These are phyloP conservation scores for Crucibulum laeve DNA, from an alignment of 768 basidiomycete species.

Conservation along the genomic window DNA sequence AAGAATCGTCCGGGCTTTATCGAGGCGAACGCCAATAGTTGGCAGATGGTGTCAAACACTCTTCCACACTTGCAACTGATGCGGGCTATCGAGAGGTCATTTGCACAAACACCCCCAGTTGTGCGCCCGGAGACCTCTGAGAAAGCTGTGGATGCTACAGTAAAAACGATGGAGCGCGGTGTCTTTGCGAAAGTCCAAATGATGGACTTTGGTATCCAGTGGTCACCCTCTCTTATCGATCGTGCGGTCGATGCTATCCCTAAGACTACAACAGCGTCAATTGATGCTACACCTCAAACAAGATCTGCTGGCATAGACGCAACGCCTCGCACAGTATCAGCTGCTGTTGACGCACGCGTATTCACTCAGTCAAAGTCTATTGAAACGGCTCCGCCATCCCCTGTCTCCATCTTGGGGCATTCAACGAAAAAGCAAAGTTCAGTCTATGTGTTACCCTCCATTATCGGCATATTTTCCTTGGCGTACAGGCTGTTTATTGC, in stretches of 20 bases:
- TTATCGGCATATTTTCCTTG: slow-evolving; percentile 40
- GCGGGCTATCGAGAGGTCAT: slow-evolving; percentile 56
- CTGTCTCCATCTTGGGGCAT: slow-evolving; percentile 9
- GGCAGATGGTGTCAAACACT: slow-evolving; percentile 66
- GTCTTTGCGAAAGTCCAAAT: slow-evolving; percentile 26
- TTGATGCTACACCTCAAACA: slow-evolving; percentile 49
- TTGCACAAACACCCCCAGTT: slow-evolving; percentile 18
- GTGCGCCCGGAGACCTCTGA: slow-evolving; percentile 31
- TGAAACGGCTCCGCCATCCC: slow-evolving; percentile 20
- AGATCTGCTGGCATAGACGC: slow-evolving; percentile 49
- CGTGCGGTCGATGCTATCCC: slow-evolving; percentile 29
- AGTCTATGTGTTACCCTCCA: slow-evolving; percentile 24
- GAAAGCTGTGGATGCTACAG: slow-evolving; percentile 43
- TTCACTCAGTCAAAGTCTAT: slow-evolving; percentile 24
- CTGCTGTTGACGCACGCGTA: slow-evolving; percentile 38
- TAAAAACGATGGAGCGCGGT: slow-evolving; percentile 24
- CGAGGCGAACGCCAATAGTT: slow-evolving; percentile 61
- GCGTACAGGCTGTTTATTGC: slow-evolving; percentile 43
- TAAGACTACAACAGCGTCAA: slow-evolving; percentile 22
- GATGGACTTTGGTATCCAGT: slow-evolving; percentile 28
- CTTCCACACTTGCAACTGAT: slow-evolving; percentile 71
- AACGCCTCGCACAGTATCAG: slow-evolving; percentile 39
- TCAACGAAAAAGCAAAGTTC: not conserved
- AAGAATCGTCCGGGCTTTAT: slow-evolving; percentile 68
- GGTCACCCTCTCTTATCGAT: slow-evolving; percentile 26